Evolutionary conservation across 1,139 yeast genomes (phyloP), one percentile per base, ranked within the genome.

Genomic region (Yamadazyma kanchanaburiensis): DNA sequence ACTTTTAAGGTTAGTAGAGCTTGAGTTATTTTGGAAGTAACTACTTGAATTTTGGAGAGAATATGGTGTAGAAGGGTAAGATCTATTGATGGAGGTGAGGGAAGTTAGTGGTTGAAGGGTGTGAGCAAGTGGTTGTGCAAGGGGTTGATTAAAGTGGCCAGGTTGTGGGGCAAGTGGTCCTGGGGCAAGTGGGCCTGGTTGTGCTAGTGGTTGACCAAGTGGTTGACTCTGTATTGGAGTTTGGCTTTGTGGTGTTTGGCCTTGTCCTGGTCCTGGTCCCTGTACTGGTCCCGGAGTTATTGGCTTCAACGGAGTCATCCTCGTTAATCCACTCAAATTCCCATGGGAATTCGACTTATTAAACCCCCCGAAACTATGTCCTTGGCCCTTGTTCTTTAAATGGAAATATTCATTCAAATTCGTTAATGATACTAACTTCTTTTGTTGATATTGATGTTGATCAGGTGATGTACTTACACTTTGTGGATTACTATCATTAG

Each of bases 231-330:
- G n/a, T n/a, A n/a, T n/a, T n/a, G n/a, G n/a, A n/a, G n/a, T n/a
- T n/a, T n/a, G n/a, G n/a, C n/a, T n/a, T n/a, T n/a, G n/a, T n/a
- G n/a, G n/a, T n/a, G n/a, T n/a, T n/a, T n/a, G n/a, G n/a, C n/a
- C n/a, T n/a, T n/a, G n/a, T n/a, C n/a, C n/a, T n/a, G n/a, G n/a
- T n/a, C n/a, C n/a, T n/a, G n/a, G n/a, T n/a, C n/a, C 20, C 20
- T 25, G 31, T 13, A 27, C 21, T 15, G 30, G 39, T 7, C 26
- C 15, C 11, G 14, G n/a, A n/a, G n/a, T 12, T 10, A 29, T 23
- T 13, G 57, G 58, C 31, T 58, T 64, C 14, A 66, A 45, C 2
- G 72, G 72, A 0, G 72, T 64, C 65, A 66, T 54, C 38, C 71
- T 49, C 8, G 50, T 47, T 12, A 60, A 45, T 9, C 25, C 45